Evolutionary conservation across 768 basidiomycete genomes (phyloP), one percentile per base, ranked within the genome.

Genomic region (Suillus variegatus): DNA sequence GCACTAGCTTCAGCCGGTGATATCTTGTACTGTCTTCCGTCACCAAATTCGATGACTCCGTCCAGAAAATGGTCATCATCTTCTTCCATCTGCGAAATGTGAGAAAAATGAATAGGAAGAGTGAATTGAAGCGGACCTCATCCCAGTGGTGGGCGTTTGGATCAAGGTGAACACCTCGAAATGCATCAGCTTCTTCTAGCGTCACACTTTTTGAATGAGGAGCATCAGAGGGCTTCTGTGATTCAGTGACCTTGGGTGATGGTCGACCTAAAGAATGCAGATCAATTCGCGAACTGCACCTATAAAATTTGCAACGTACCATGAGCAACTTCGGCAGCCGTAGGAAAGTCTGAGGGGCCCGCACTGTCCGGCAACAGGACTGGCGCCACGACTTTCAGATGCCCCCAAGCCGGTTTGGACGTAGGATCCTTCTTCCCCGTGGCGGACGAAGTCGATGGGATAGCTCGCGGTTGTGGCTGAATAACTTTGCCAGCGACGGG

Each of bases 141-240:
- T 98, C 97, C 97, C 97, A 99, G 74, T 98, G 95, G 73, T 95
- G 92, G 4, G 92, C 88, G 71, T 96, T 96, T 58, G 95, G 93
- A 77, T 97, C 90, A 56, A 98, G 80, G 76, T 99, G 95, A 1
- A 94, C 89, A 0, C 96, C 96, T 46, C 95, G 86, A 78, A 99
- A 99, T 0, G 95, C 91, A 75, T 97, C 97, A 8, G 95, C 90
- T 71, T 94, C 92, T 73, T 95, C 91, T 62, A 88, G 78, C 49
- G 85, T 72, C 88, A 88, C 74, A 89, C 88, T 70, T 84, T 84
- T 9, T 82, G 64, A 75, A 10, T 77, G 76, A 22, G 83, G 82
- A 16, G 81, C 78, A 51, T 88, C 86, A n/a, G 85, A 82, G 2
- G 83, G 77, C 49, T 85, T 84, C 82, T 49, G 76, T 81, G 84